A percentile compares a stretch with the other conserved stretches of the same genome.
phyloP scores from a whole-genome alignment of 805 yeast genomes.

The Clavispora asparagi region DNA sequence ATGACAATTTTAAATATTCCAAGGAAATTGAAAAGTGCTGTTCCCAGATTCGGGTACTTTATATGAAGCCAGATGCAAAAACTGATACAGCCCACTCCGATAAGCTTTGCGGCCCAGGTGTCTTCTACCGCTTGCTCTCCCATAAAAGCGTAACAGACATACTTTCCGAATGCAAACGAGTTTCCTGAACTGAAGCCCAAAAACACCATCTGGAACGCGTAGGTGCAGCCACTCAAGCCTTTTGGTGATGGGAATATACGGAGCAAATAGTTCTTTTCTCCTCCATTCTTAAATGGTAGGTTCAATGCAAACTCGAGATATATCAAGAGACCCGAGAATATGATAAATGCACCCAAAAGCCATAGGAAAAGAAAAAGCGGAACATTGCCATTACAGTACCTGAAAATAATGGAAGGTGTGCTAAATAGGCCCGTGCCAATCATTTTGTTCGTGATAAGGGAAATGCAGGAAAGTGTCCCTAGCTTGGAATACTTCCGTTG shows the following conservation, averaged over 20 bases:
- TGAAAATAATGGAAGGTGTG: conserved; percentile 62
- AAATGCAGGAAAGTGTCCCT: conserved; percentile 30
- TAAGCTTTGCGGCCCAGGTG: conserved; percentile 34
- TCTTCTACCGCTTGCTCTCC: conserved; percentile 22
- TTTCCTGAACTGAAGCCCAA: conserved; percentile 61
- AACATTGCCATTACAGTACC: conserved; percentile 37
- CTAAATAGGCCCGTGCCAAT: conserved; percentile 73
- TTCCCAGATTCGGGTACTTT: conserved; percentile 45
- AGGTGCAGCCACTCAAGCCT: conserved; percentile 33
- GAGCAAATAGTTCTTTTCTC: conserved; percentile 37
- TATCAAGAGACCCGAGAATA: conserved; percentile 36
- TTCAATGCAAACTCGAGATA: conserved; percentile 37
- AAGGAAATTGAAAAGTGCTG: conserved; percentile 46
- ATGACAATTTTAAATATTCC: conserved; percentile 52
- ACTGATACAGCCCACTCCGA: conserved; percentile 47
- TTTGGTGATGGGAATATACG: conserved; percentile 28
- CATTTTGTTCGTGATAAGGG: conserved; percentile 59
- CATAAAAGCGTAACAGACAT: conserved; percentile 37
- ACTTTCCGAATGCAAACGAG: conserved; percentile 60
- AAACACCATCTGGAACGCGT: conserved; percentile 50
- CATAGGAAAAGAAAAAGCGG: conserved; percentile 29
- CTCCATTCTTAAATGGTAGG: conserved; percentile 38
- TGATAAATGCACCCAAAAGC: conserved; percentile 32
- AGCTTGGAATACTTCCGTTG: conserved; percentile 10
- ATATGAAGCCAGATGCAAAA: conserved; percentile 45